Conservation (phyloP, 2,329 filamentous ascomycete species). For the Bipolaris victoriae region DNA sequence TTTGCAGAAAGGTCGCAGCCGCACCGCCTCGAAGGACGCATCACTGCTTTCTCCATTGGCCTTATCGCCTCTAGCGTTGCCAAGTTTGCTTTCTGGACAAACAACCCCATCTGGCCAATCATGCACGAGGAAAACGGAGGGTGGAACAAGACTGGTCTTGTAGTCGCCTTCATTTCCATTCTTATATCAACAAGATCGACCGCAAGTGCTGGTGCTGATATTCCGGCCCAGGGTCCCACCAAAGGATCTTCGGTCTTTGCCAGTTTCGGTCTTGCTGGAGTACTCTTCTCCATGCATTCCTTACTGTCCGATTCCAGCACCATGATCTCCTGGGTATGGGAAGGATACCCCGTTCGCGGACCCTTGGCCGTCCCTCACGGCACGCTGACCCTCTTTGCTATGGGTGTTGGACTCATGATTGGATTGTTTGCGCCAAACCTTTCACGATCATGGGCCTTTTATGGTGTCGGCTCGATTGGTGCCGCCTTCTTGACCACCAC, state of each 20-base stretch:
- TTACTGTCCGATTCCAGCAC: slow-evolving; percentile 96
- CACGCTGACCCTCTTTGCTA: slow-evolving; percentile 81
- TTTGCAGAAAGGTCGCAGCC: slow-evolving; percentile 78
- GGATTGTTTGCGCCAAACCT: slow-evolving; percentile 76
- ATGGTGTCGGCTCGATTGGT: slow-evolving; percentile 76
- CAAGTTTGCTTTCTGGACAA: slow-evolving; percentile 92
- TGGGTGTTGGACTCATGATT: slow-evolving; percentile 79
- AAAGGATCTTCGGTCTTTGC: slow-evolving; percentile 74
- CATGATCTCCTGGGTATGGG: slow-evolving; percentile 99
- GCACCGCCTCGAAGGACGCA: slow-evolving; percentile 77
- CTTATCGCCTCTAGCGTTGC: slow-evolving; percentile 83
- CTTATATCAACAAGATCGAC: slow-evolving; percentile 74
- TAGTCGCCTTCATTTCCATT: slow-evolving; percentile 76
- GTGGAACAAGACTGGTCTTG: slow-evolving; percentile 84
- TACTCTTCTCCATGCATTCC: slow-evolving; percentile 90
- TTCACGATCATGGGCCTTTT: slow-evolving; percentile 79
- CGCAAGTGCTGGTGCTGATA: slow-evolving; percentile 53
- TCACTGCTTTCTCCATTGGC: slow-evolving; percentile 80
- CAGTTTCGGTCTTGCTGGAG: slow-evolving; percentile 77
- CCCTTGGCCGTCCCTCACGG: slow-evolving; percentile 90
- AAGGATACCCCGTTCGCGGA: slow-evolving; percentile 88
- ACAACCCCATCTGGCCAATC: slow-evolving; percentile 96
- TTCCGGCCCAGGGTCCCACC: slow-evolving; percentile 61
- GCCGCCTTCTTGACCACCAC: slow-evolving; percentile 78
- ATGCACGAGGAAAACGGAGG: slow-evolving; percentile 90